Evolutionary conservation across 1,284 basidiomycete genomes (phyloP).

Genomic region (Malassezia pachydermatis): DNA sequence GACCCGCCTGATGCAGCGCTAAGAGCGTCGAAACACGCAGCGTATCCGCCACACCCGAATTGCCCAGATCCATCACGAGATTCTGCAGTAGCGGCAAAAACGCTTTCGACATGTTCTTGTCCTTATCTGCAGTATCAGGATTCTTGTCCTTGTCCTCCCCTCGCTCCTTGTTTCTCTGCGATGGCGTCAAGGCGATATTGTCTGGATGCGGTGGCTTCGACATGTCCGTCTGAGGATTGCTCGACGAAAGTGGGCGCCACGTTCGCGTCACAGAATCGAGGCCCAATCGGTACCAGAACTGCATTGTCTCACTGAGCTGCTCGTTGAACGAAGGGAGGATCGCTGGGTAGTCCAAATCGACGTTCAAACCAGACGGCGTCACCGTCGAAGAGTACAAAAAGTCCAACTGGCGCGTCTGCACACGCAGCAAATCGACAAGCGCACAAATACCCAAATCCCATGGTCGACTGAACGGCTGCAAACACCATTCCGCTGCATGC

Average conservation of each 20-base stretch:
- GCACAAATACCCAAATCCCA: constrained; percentile 44
- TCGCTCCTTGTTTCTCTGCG: not conserved
- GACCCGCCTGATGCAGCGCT: constrained; percentile 15
- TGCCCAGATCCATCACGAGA: constrained; percentile 2
- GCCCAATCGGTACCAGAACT: constrained; percentile 18
- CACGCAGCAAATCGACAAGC: constrained; percentile 30
- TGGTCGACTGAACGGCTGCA: constrained; percentile 32
- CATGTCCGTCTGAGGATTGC: not conserved
- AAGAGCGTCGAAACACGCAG: constrained; percentile 10
- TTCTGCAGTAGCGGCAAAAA: constrained; percentile 2
- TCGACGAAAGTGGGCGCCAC: not conserved
- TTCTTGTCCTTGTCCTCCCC: not conserved
- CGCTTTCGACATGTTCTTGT: not conserved
- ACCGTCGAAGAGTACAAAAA: constrained; percentile 75
- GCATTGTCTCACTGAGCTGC: constrained; percentile 57
- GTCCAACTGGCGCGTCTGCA: constrained; percentile 68
- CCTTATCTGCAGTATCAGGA: not conserved
- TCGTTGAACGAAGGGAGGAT: constrained; percentile 74
- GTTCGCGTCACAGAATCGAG: constrained; percentile 9
- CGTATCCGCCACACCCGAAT: constrained; percentile 6
- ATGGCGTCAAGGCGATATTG: not conserved
- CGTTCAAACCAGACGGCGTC: constrained; percentile 69
- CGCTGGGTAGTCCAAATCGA: constrained; percentile 74
- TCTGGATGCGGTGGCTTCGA: not conserved
- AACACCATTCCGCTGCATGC: constrained; percentile 62